Base-by-base conservation (phyloP, 2,329 filamentous ascomycete genomes). In the Graphilbum sp. region DNA sequence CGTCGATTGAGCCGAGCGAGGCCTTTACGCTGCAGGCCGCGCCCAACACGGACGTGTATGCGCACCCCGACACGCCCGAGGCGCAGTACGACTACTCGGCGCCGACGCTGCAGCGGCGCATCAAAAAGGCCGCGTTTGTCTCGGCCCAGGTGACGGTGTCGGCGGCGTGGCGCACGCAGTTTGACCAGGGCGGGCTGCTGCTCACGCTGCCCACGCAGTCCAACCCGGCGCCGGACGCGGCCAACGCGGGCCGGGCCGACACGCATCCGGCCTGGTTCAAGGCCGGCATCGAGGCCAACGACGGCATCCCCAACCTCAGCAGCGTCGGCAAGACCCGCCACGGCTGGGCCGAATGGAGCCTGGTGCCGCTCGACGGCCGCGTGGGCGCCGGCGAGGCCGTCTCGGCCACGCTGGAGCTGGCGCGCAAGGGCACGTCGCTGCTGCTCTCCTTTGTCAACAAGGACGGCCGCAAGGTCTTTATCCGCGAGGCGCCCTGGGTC, bases 201-300 rank as follows among this genome's bases (percentile, higher is more conserved):
- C 39, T 46, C 4, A 35, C 30, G 9, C 12, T 46, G 17, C 44
- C 44, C 3, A 40, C 42, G 7, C 25, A 19, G 20, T 17, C 13
- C n/a, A 41, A 41, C 33, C 38, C 42, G 1, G 3, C 19, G 6
- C 44, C 44, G 1, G 30, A 40, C 38, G 36, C 37, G 15, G 10
- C 7, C 2, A 40, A 32, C 16, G 40, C 37, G 9, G 25, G 6
- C 23, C 16, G 8, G 3, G 15, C 10, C 12, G 25, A 8, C 17
- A 23, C 11, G n/a, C 43, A 45, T 21, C 43, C 43, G 5, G 41
- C 43, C n/a, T 46, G 44, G 44, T 18, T 46, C 37, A 46, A 46
- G 36, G 44, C 44, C 20, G 44, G 44, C 27, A 44, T 46, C 39
- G 44, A 46, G 32, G 32, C 31, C 36, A 39, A 41, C 35, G 41